Evolutionary conservation across 345 rosid genomes (phyloP), one percentile per base, ranked within the genome.

Genomic region (Acer negundo): DNA sequence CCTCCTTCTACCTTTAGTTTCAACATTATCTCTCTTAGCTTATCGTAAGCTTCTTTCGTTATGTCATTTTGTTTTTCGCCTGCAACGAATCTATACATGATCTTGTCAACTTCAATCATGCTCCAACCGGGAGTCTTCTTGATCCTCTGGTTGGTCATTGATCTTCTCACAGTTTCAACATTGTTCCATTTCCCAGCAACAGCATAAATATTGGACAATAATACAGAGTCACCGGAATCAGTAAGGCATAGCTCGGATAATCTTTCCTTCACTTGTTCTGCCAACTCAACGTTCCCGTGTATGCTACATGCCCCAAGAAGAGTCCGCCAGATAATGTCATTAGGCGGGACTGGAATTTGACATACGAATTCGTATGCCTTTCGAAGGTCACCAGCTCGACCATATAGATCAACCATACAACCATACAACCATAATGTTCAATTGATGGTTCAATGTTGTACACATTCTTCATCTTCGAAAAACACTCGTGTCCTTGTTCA

Each of bases 381-480:
- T 68, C 62, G 73, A 24, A 88, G 77, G 69, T 81, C 74, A 67
- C 89, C 91, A 24, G 86, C 86, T 76, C 89, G 85, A 59, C 86
- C 87, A 70, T 84, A 85, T 31, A 88, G 79, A 81, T 88, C 91
- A 79, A 88, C 91, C 87, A 86, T 86, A 79, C 91, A 79, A 88
- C 91, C 87, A 86, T 86, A 79, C 87, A 86, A 20, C 89, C 82
- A 78, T 75, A 86, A 68, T 86, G 89, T 77, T 84, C 85, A 59
- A 88, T 70, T 56, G 75, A 40, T 0, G 91, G 91, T 31, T 75
- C 67, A 20, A 86, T 62, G 56, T 58, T 24, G 77, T 80, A 86
- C 19, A 69, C 13, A 22, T 76, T 35, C 68, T 62, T 78, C 87
- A 88, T 88, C 67, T 67, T 75, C 56, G 72, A 38, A 72, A 86